Percentiles rank a stretch among this genome's conserved stretches.
phyloP scores from a whole-genome alignment of 768 basidiomycete genomes.

The Strobilomyces confusus region DNA sequence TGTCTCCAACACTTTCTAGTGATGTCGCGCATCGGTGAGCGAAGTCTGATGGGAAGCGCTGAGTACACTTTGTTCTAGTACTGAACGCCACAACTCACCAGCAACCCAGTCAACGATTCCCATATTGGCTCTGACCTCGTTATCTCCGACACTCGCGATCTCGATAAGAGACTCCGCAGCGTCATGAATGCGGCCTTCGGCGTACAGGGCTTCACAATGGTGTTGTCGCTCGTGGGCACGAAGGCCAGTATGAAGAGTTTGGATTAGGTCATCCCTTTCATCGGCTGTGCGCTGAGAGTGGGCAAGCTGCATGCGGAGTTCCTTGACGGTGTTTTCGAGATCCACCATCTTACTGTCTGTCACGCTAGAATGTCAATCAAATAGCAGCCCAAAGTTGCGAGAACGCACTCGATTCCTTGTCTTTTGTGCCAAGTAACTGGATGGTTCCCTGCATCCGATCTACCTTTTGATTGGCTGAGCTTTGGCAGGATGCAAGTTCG shows the following conservation, averaged over 20 bases:
- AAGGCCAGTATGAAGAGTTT: background rate
- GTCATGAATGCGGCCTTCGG: background rate
- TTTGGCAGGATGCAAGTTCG: background rate
- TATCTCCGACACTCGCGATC: background rate
- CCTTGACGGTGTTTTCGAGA: background rate
- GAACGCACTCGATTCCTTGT: background rate
- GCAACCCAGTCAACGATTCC: background rate
- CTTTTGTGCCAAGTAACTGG: background rate
- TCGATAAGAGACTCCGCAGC: slow-evolving; percentile 3
- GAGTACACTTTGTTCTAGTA: background rate
- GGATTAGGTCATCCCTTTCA: background rate
- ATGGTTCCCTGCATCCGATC: background rate
- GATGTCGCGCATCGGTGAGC: background rate
- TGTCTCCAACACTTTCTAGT: background rate
- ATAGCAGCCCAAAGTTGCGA: no score
- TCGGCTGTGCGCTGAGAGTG: background rate
- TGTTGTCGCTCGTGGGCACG: slow-evolving; percentile 1
- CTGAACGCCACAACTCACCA: background rate
- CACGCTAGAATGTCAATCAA: background rate
- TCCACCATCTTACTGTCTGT: background rate
- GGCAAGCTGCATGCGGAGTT: background rate
- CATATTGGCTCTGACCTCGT: background rate
- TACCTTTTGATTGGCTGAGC: background rate
- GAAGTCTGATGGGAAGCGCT: background rate
- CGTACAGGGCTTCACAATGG: slow-evolving; percentile 3